Evolutionary conservation across 345 rosid genomes (phyloP).

Genomic region (Xanthoceras sorbifolium): DNA sequence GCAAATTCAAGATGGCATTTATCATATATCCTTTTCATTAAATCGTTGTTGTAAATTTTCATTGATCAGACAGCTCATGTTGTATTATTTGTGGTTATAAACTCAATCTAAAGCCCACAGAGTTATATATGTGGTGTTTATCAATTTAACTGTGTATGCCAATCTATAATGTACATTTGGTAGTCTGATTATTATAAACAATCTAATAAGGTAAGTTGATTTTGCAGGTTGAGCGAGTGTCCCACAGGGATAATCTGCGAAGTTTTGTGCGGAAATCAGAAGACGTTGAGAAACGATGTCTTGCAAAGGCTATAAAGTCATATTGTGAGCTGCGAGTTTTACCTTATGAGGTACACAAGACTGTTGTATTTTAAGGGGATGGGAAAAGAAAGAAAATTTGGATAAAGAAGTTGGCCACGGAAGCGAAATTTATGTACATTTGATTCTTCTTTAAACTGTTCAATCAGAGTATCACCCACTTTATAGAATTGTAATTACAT

Average conservation of each 20-base stretch:
- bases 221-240: slow-evolving; percentile 91
- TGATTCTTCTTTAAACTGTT: neutral
- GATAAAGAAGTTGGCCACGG: slow-evolving; percentile 1
- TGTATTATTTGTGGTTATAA: neutral
- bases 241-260: slow-evolving; percentile 78
- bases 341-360: slow-evolving; percentile 65
- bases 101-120: neutral
- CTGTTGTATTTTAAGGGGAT: slow-evolving; percentile 65
- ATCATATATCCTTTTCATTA: neutral
- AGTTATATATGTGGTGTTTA: neutral
- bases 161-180: neutral
- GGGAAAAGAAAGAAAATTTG: neutral
- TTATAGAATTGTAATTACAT: slow-evolving; percentile 1
- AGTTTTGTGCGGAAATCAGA: slow-evolving; percentile 90
- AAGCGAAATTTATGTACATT: neutral
- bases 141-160: neutral
- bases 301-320: slow-evolving; percentile 70
- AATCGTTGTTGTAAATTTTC: neutral
- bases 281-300: slow-evolving; percentile 91
- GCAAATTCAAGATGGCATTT: neutral
- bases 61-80: neutral
- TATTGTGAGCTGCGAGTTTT: slow-evolving; percentile 88
- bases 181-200: slow-evolving; percentile 7
- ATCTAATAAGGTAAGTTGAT: neutral
- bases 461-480: neutral